A percentile compares a stretch with the other conserved stretches of the same genome.
These are phyloP conservation scores for Anastatica hierochuntica DNA, from an alignment of 345 rosid genomes.

Conservation along the genomic window DNA sequence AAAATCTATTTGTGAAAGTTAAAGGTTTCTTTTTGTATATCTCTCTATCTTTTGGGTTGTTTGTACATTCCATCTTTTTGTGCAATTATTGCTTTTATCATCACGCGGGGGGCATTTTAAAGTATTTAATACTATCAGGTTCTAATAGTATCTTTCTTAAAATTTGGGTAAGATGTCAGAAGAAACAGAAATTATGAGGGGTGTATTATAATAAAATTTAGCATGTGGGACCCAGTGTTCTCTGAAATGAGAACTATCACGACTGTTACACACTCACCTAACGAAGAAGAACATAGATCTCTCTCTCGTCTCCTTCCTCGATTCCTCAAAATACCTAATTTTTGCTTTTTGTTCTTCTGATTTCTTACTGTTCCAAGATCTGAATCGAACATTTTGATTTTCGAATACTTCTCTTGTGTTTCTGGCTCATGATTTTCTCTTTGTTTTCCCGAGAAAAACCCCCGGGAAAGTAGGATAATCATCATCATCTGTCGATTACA, in stretches of 20 bases:
- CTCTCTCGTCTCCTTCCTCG: slow-evolving; percentile 4
- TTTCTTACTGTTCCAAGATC: slow-evolving; percentile 9
- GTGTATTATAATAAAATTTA: too few species aligned
- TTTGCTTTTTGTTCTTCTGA: too few species aligned
- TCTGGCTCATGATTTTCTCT: slow-evolving; percentile 7
- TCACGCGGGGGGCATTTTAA: too few species aligned
- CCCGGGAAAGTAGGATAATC: slow-evolving; percentile 19
- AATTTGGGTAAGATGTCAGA: not conserved
- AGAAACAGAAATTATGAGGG: not conserved
- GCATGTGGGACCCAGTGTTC: slow-evolving; percentile 11
- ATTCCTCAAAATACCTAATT: slow-evolving; percentile 18
- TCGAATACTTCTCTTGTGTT: slow-evolving; percentile 4
- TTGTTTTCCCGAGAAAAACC: slow-evolving; percentile 20
- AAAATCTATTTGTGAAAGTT: not conserved
- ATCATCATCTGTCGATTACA: not conserved
- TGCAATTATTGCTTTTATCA: too few species aligned
- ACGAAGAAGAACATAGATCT: slow-evolving; percentile 14
- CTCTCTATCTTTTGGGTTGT: slow-evolving; percentile 8
- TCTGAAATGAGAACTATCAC: too few species aligned
- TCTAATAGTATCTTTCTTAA: not conserved
- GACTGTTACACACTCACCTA: slow-evolving; percentile 29
- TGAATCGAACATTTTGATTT: not conserved
- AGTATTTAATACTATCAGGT: too few species aligned
- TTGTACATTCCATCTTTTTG: too few species aligned
- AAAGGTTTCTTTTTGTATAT: slow-evolving; percentile 6